Evolutionary conservation across 345 rosid species (phyloP).

Genomic region (Eucalyptus pauciflora): DNA sequence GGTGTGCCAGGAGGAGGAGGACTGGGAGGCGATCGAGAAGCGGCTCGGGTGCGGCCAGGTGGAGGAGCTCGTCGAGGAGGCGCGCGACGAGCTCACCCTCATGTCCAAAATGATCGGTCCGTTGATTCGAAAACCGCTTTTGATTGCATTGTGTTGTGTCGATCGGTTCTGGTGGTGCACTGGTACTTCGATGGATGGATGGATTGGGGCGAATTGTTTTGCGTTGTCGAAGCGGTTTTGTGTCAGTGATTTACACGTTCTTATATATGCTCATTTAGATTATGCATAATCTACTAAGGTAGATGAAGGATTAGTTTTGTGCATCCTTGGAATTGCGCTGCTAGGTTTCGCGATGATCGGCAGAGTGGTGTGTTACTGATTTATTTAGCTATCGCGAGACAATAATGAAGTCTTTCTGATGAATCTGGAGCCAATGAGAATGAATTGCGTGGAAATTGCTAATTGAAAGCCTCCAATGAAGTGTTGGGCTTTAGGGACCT

Average conservation of each 20-base stretch:
- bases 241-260: not conserved
- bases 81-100: slow-evolving; percentile 92
- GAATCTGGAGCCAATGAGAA: not conserved
- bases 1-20: slow-evolving; percentile 71
- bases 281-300: not conserved
- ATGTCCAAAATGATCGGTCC: slow-evolving; percentile 85
- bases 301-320: not conserved
- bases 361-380: not conserved
- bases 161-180: not conserved
- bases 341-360: not conserved
- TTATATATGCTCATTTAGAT: not conserved
- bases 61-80: slow-evolving; percentile 97
- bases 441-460: not conserved
- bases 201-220: not conserved
- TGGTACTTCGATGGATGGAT: not conserved
- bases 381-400: not conserved
- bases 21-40: slow-evolving; percentile 88
- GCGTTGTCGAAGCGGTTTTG: not conserved
- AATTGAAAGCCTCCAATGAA: not conserved
- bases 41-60: slow-evolving; percentile 92
- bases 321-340: not conserved
- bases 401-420: not conserved
- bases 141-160: not conserved
- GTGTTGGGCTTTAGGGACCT: not conserved
- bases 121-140: not conserved